phyloP scores from a whole-genome alignment of 306 rosid genomes.

The Datisca glomerata region DNA sequence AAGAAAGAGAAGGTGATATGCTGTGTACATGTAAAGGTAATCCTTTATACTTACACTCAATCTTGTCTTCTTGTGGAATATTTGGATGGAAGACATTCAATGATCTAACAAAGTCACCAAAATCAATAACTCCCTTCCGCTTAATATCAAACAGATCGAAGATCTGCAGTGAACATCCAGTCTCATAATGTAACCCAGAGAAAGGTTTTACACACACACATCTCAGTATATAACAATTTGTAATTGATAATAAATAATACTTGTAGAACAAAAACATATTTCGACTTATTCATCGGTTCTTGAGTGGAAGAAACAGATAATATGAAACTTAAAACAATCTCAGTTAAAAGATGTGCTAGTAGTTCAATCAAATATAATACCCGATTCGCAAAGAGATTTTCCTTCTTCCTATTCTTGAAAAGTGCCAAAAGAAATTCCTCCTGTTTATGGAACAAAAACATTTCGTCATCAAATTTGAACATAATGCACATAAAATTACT shows the following conservation, averaged over 20 bases:
- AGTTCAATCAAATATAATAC: slow-evolving; percentile 24
- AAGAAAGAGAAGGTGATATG: background rate
- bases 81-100: slow-evolving; percentile 83
- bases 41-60: slow-evolving; percentile 42
- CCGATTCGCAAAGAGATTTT: slow-evolving; percentile 78
- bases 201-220: background rate
- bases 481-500: background rate
- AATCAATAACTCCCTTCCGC: slow-evolving; percentile 64
- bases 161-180: slow-evolving; percentile 38
- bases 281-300: too few species aligned
- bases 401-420: slow-evolving; percentile 53
- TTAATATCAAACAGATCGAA: slow-evolving; percentile 86
- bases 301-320: too few species aligned
- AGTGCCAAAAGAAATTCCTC: slow-evolving; percentile 93
- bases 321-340: too few species aligned
- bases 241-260: too few species aligned
- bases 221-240: too few species aligned
- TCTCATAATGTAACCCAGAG: slow-evolving; percentile 6
- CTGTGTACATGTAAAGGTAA: background rate
- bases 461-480: slow-evolving; percentile 1
- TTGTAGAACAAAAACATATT: too few species aligned
- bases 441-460: slow-evolving; percentile 33
- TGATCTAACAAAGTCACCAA: slow-evolving; percentile 87
- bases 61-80: slow-evolving; percentile 54
- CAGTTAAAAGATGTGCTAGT: too few species aligned